Evolutionary conservation across 179 eudicot species (phyloP), one percentile per base, ranked within the genome.

Genomic region (Actinidia chinensis): DNA sequence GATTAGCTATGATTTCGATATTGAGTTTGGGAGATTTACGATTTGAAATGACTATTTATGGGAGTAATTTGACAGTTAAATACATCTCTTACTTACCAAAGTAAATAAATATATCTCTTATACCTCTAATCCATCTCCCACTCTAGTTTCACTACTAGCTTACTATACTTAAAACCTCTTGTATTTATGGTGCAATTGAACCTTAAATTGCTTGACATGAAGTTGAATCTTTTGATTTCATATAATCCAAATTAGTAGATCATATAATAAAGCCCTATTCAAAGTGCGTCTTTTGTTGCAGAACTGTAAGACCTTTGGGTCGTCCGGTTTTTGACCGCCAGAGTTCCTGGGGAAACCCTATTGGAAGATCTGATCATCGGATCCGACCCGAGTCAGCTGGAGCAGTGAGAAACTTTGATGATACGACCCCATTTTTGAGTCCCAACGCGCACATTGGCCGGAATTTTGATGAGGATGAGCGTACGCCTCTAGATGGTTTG

Each of bases 391-490:
- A 91, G 9, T 95, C 98, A 0, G 91, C 98, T 6, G 95, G 95
- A 67, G 81, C 98, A 2, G 87, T 83, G 51, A 85, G 94, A 68
- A 87, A 64, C 82, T 87, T 89, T 69, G 94, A 93, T 78, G 95
- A 90, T 48, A 93, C 90, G 84, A 63, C 90, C 0, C 90, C 94
- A 13, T 93, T 95, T 81, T 81, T 95, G 4, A 79, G 68, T 54
- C 86, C 78, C 43, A 81, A 51, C 72, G 82, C 74, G 9, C 85
- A 80, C 52, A 95, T 95, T 79, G 99, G 97, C 58, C 88, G 97
- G 55, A 87, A 93, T 82, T 95, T 95, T 36, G 98, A 95, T 71
- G 99, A 95, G 83, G 99, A 95, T 80, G 99, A 95, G 81, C 78
- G 98, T 73, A 95, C 89, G 79, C 98, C 98, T 4, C 86, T 93